Conservation (phyloP, 805 yeast genomes). For the Starmerella apis region DNA sequence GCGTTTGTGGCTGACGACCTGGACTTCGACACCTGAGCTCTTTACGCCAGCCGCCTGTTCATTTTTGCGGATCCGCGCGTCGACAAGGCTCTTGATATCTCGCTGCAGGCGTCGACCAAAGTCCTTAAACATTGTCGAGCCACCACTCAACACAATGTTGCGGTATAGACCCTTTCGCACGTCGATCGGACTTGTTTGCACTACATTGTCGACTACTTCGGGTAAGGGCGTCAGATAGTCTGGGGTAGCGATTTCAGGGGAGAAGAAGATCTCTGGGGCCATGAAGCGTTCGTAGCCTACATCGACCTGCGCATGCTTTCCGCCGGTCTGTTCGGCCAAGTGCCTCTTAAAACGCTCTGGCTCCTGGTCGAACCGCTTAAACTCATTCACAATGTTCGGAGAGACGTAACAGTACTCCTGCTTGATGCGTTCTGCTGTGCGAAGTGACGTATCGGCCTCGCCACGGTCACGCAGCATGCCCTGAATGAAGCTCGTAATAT, state of each 20-base stretch:
- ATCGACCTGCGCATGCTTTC: slow-evolving; percentile 61
- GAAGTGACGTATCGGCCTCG: slow-evolving; percentile 82
- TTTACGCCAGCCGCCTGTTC: slow-evolving; percentile 57
- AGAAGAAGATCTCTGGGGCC: slow-evolving; percentile 98
- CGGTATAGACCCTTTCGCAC: slow-evolving; percentile 93
- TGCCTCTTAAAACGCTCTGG: slow-evolving; percentile 82
- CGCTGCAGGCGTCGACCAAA: slow-evolving; percentile 96
- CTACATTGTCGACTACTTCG: slow-evolving; percentile 87
- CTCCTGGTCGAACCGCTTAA: slow-evolving; percentile 85
- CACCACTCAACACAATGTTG: slow-evolving; percentile 93
- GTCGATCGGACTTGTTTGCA: slow-evolving; percentile 92
- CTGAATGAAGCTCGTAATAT: slow-evolving; percentile 89
- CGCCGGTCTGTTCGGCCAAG: slow-evolving; percentile 57
- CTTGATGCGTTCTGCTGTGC: slow-evolving; percentile 93
- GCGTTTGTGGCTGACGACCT: slow-evolving; percentile 91
- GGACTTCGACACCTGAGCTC: slow-evolving; percentile 91
- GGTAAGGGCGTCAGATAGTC: slow-evolving; percentile 95
- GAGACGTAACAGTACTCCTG: slow-evolving; percentile 95
- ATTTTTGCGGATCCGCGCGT: slow-evolving; percentile 72
- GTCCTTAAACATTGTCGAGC: slow-evolving; percentile 97
- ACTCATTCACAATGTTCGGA: slow-evolving; percentile 95
- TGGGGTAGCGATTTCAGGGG: slow-evolving; percentile 91
- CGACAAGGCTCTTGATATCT: slow-evolving; percentile 78
- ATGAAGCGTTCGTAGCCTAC: slow-evolving; percentile 95
- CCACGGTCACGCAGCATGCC: slow-evolving; percentile 91